Evolutionary conservation across 2,329 filamentous ascomycete genomes (phyloP).

Genomic region (Aspergillus ruber): DNA sequence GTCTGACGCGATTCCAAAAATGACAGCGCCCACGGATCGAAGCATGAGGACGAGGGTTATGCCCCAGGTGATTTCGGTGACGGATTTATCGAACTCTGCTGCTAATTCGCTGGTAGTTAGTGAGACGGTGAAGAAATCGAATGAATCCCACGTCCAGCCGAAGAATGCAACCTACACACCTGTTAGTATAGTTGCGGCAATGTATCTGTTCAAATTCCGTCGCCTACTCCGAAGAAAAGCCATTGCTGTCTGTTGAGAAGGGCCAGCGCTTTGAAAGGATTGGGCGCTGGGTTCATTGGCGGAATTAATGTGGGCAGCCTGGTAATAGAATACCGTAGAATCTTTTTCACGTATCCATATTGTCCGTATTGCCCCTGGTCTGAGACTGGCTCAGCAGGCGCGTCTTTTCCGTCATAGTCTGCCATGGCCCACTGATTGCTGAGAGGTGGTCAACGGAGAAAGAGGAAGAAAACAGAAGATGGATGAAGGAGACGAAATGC

Average conservation of each 20-base stretch:
- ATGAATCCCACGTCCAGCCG: slow-evolving; percentile 52
- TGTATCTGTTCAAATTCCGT: slow-evolving; percentile 1
- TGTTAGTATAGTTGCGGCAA: slow-evolving; percentile 1
- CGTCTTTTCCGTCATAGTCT: neutral
- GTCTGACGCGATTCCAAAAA: slow-evolving; percentile 49
- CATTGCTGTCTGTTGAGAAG: slow-evolving; percentile 51
- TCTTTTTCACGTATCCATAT: slow-evolving; percentile 21
- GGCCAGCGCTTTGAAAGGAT: slow-evolving; percentile 47
- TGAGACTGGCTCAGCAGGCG: neutral
- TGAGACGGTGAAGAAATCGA: slow-evolving; percentile 59
- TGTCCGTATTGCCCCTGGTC: slow-evolving; percentile 2
- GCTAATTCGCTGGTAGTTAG: slow-evolving; percentile 50
- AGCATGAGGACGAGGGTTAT: slow-evolving; percentile 56
- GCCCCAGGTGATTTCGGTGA: slow-evolving; percentile 56
- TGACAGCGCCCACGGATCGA: slow-evolving; percentile 52
- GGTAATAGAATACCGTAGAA: slow-evolving; percentile 47
- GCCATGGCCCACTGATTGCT: neutral
- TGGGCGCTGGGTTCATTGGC: slow-evolving; percentile 49
- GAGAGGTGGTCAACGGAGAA: neutral
- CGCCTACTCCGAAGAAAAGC: slow-evolving; percentile 48
- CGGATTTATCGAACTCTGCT: slow-evolving; percentile 47
- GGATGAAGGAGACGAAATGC: neutral
- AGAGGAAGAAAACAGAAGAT: neutral
- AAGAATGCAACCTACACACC: slow-evolving; percentile 31
- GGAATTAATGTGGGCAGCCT: slow-evolving; percentile 50